Percentiles rank a stretch among this genome's conserved stretches.
These are phyloP conservation scores for Nectriaceae sp. DNA, from an alignment of 2,329 filamentous ascomycete species.

Conservation along the genomic window DNA sequence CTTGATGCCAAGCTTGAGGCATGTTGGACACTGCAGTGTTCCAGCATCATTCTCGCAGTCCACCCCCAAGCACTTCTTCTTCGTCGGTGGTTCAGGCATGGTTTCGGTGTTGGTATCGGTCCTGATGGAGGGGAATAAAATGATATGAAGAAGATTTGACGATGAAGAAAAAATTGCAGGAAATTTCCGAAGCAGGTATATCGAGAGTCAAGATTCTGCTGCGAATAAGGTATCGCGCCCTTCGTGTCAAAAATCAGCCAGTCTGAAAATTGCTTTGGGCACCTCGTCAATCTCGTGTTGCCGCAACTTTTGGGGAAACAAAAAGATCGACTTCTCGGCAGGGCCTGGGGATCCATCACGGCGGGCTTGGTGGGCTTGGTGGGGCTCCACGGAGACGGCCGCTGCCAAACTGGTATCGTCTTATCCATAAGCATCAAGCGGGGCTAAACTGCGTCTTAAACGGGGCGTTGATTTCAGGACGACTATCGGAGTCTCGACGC, in stretches of 20 bases:
- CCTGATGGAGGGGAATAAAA: conserved; percentile 1
- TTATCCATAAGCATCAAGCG: conserved; percentile 2
- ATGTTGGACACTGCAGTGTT: conserved; percentile 89
- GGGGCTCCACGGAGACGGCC: conserved; percentile 9
- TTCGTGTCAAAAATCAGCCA: background rate
- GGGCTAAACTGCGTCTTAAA: background rate
- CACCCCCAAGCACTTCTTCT: conserved; percentile 74
- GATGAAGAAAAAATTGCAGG: background rate
- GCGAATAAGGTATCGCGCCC: background rate
- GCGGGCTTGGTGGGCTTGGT: conserved; percentile 13
- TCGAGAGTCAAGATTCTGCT: background rate
- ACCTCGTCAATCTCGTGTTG: background rate
- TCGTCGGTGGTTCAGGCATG: conserved; percentile 54
- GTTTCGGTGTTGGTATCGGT: conserved; percentile 18
- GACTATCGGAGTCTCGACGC: background rate
- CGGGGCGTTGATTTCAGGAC: background rate
- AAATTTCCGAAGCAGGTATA: background rate
- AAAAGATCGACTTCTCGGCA: conserved; percentile 19
- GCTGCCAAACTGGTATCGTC: background rate
- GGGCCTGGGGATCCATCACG: conserved; percentile 1
- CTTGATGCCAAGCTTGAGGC: conserved; percentile 82
- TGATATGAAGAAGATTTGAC: background rate
- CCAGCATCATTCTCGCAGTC: conserved; percentile 89
- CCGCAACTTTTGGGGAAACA: conserved; percentile 22
- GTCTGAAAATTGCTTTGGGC: background rate